phyloP scores from a whole-genome alignment of 345 rosid genomes.

The Moringa oleifera region DNA sequence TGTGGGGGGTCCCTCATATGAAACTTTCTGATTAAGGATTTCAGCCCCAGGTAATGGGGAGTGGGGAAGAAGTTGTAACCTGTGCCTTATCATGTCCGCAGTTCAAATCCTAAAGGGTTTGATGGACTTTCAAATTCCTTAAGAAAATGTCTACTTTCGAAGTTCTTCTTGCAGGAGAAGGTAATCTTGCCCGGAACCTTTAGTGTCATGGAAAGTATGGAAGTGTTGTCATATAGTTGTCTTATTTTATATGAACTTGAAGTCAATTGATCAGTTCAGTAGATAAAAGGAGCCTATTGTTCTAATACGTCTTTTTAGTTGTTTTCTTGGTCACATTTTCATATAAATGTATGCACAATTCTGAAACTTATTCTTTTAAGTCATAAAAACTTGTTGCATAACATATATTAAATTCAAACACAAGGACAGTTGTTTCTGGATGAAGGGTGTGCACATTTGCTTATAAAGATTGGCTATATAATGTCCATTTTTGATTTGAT shows the following conservation, averaged over 20 bases:
- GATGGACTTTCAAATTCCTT: background rate
- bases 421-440: too few relatives aligned
- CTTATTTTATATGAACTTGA: background rate
- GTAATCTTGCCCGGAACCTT: background rate
- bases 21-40: too few relatives aligned
- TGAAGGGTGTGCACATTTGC: too few relatives aligned
- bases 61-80: background rate
- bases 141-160: background rate
- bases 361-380: too few relatives aligned
- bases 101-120: background rate
- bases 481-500: too few relatives aligned
- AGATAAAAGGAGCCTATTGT: background rate
- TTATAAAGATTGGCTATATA: too few relatives aligned
- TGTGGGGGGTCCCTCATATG: background rate
- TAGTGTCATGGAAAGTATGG: background rate
- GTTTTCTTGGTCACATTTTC: background rate
- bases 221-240: background rate
- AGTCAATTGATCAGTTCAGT: background rate
- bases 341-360: too few relatives aligned
- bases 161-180: background rate
- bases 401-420: too few relatives aligned
- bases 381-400: background rate
- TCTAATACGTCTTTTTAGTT: too few relatives aligned
- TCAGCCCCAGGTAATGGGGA: background rate
- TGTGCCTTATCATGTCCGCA: background rate